Base-by-base conservation (phyloP, 2,329 filamentous ascomycete species). In the Boeremia lycopersici region DNA sequence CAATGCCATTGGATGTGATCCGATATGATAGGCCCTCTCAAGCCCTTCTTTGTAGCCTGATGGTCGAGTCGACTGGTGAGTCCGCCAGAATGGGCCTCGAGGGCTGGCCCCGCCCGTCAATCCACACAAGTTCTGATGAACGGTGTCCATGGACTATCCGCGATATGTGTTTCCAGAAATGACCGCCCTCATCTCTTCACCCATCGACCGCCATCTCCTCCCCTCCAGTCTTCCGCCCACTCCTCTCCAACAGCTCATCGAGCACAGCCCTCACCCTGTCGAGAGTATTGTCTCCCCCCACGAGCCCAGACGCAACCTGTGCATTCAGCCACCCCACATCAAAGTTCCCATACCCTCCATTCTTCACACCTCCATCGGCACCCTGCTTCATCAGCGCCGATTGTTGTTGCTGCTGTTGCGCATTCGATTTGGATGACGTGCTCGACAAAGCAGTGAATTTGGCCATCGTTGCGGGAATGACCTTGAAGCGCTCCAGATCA, bases 281-380 rank as follows among this genome's bases (percentile, higher is more conserved):
- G 86, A 93, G 89, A 39, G 96, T 77, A 76, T 97, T 91, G 2
- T 85, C 84, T 70, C 96, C 91, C 82, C 93, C 95, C 60, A 91
- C 89, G 66, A 87, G 85, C 52, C 90, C 90, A 59, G 88, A 88
- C 60, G 90, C 89, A 57, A 90, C 91, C 53, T 91, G 84, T 67
- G 90, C 93, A 71, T 97, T 98, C 65, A 98, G 76, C 85, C 90
- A 93, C 29, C 93, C 93, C 12, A 96, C 88, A 70, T 97, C 93
- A 48, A 97, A 79, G 78, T 76, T 72, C 7, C 80, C 80, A 39
- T 81, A 62, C 7, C 80, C 80, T 11, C 76, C 77, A 61, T 81
- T 81, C 47, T 71, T 78, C 10, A 75, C 68, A 6, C 55, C 58
- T 5, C 58, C 65, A 42, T 72, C 67, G 2, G 62, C 53, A 40